phyloP scores from a whole-genome alignment of 495 filamentous ascomycete species.

The Lasiosphaeris hirsuta region DNA sequence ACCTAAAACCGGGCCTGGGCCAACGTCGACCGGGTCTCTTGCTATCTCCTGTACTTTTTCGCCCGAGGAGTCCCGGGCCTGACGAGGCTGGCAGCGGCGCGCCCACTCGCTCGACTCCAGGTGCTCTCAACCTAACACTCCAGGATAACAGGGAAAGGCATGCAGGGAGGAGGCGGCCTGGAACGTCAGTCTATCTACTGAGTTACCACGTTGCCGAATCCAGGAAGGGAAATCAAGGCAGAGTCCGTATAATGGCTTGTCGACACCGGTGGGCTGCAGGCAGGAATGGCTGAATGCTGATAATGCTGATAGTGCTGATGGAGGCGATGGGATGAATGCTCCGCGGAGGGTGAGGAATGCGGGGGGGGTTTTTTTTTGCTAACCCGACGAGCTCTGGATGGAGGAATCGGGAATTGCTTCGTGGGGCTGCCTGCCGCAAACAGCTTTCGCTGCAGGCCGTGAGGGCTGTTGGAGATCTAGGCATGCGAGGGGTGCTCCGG shows the following conservation, averaged over 20 bases:
- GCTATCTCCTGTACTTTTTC: background rate
- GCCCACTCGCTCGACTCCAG: conserved; percentile 11
- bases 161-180: background rate
- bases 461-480: no score
- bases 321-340: no score
- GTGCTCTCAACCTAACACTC: background rate
- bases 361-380: no score
- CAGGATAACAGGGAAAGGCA: background rate
- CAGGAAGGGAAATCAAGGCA: no score
- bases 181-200: conserved; percentile 11
- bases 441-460: no score
- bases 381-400: no score
- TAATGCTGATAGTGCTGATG: no score
- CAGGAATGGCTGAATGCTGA: conserved; percentile 2
- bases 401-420: no score
- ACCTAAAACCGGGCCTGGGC: conserved; percentile 4
- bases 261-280: background rate
- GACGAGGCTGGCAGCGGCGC: conserved; percentile 17
- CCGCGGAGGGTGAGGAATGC: no score
- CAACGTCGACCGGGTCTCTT: conserved; percentile 1
- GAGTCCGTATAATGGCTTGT: no score
- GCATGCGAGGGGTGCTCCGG: no score
- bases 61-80: background rate
- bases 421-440: no score
- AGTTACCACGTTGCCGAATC: background rate